phyloP scores from a whole-genome alignment of 306 rosid species.

The Calophaca sinica region DNA sequence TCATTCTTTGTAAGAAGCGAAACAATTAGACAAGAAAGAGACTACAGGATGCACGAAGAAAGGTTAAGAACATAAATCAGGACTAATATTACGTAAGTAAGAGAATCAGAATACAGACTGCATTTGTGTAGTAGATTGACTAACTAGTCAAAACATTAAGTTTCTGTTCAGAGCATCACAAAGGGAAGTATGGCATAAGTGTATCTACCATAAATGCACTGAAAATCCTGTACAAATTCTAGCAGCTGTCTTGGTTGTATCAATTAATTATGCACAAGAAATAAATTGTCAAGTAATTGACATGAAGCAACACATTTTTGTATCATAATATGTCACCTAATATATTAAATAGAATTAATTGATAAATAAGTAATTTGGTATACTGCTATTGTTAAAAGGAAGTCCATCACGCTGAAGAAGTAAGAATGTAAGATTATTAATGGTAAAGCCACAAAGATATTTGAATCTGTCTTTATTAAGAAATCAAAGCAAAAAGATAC shows the following conservation, averaged over 20 bases:
- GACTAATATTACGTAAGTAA: not conserved
- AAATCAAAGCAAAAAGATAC: not conserved
- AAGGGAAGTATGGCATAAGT: constrained; percentile 1
- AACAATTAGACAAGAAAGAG: constrained; percentile 34
- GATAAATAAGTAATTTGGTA: constrained; percentile 9
- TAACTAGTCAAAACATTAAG: constrained; percentile 23
- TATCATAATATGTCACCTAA: not conserved
- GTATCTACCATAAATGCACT: constrained; percentile 35
- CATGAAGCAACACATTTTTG: constrained; percentile 5
- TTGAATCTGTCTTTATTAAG: constrained; percentile 30
- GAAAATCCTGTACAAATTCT: constrained; percentile 30
- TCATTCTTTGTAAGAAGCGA: constrained; percentile 17
- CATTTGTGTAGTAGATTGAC: constrained; percentile 21
- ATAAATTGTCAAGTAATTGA: constrained; percentile 27
- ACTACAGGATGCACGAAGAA: constrained; percentile 20
- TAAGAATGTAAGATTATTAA: not conserved
- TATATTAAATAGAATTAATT: not conserved
- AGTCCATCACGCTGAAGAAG: not conserved
- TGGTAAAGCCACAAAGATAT: constrained; percentile 21
- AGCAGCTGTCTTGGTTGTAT: not conserved
- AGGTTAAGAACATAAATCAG: not conserved
- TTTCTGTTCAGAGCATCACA: constrained; percentile 14
- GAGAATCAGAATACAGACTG: constrained; percentile 15
- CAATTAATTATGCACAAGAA: constrained; percentile 15
- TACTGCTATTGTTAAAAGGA: constrained; percentile 25